A percentile compares a stretch with the other conserved stretches of the same genome.
Conservation (phyloP, 148 eudicot genomes). For the Chenopodium album region DNA sequence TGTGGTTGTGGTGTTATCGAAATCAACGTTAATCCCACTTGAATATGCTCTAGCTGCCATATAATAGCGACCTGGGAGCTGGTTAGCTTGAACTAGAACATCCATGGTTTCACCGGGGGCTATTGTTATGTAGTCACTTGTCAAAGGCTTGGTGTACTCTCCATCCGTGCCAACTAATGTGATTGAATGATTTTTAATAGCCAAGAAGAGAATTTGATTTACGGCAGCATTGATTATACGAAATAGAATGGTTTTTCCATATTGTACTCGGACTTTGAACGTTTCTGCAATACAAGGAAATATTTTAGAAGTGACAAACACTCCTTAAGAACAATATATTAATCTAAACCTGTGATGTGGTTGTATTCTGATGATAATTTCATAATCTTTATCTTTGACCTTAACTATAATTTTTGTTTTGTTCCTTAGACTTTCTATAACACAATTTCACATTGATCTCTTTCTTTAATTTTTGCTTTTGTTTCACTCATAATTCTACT, state of each 20-base stretch:
- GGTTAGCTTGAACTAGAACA: conserved; percentile 29
- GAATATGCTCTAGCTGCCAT: conserved; percentile 36
- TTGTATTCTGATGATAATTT: no score
- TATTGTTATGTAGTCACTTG: conserved; percentile 19
- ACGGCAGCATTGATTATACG: conserved; percentile 38
- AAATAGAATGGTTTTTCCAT: conserved; percentile 30
- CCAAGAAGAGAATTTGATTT: conserved; percentile 27
- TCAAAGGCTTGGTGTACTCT: conserved; percentile 34
- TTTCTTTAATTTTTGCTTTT: not conserved
- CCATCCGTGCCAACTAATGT: conserved; percentile 35
- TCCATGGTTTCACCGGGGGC: conserved; percentile 43
- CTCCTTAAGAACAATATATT: not conserved
- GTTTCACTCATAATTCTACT: not conserved
- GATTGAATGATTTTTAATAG: conserved; percentile 29
- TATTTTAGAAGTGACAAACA: not conserved
- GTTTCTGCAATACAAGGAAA: conserved; percentile 26
- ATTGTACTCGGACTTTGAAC: conserved; percentile 23
- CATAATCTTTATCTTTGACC: not conserved
- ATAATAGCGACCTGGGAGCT: conserved; percentile 28
- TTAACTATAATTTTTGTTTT: no score
- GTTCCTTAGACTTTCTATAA: no score
- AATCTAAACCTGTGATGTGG: not conserved
- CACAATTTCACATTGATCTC: no score
- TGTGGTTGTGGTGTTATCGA: conserved; percentile 38
- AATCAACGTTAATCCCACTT: conserved; percentile 8